Conservation (phyloP, 129 eudicot genomes). For the Tagetes erecta region DNA sequence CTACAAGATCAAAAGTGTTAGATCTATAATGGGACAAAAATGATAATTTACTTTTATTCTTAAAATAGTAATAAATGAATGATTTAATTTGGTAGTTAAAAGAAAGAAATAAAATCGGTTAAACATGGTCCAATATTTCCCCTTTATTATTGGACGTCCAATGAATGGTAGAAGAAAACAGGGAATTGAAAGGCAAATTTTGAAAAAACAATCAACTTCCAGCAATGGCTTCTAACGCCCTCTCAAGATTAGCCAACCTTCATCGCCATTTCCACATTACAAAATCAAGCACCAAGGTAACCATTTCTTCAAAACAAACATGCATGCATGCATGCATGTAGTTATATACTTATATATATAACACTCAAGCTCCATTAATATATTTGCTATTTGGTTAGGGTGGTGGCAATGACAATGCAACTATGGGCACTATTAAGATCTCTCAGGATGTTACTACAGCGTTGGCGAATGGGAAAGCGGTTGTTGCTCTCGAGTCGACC, state of each 20-base stretch:
- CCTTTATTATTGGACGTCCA: not conserved
- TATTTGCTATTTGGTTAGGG: conserved; percentile 49
- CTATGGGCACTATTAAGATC: conserved; percentile 47
- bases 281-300: conserved; percentile 43
- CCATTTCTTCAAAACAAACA: not conserved
- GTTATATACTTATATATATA: no score
- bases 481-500: conserved; percentile 97
- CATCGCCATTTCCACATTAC: conserved; percentile 53
- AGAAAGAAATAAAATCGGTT: not conserved
- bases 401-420: conserved; percentile 35
- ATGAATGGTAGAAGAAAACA: not conserved
- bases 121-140: not conserved
- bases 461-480: conserved; percentile 67
- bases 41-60: not conserved
- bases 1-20: no score
- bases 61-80: not conserved
- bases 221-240: conserved; percentile 59
- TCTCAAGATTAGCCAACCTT: conserved; percentile 57
- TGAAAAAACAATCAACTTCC: not conserved
- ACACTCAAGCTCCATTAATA: no score
- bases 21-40: no score
- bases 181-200: not conserved
- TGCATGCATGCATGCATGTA: no score
- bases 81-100: not conserved
- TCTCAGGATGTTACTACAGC: conserved; percentile 76